A percentile compares a stretch with the other conserved stretches of the same genome.
Conservation (phyloP, 1,139 yeast genomes). For the Sugiyamaella xylanicola region DNA sequence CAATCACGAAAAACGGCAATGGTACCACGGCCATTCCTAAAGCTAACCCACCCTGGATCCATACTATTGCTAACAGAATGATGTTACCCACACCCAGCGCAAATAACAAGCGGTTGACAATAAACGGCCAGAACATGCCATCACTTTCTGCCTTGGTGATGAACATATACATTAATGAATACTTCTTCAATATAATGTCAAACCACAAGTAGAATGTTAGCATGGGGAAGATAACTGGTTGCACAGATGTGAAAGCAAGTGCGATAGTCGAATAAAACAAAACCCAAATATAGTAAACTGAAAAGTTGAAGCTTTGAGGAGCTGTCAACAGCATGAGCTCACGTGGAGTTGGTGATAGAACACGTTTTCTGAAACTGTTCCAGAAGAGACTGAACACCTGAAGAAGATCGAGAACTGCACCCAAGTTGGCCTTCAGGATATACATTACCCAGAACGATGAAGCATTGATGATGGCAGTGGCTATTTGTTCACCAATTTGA, state of each 20-base stretch:
- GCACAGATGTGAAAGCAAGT: slow-evolving; percentile 45
- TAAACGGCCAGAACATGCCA: slow-evolving; percentile 46
- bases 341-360: slow-evolving; percentile 44
- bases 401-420: slow-evolving; percentile 40
- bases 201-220: slow-evolving; percentile 40
- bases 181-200: slow-evolving; percentile 43
- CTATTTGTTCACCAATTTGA: slow-evolving; percentile 39
- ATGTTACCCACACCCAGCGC: slow-evolving; percentile 44
- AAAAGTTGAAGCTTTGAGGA: slow-evolving; percentile 45
- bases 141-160: slow-evolving; percentile 46
- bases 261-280: slow-evolving; percentile 46
- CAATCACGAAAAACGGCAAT: slow-evolving; percentile 36
- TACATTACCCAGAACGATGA: slow-evolving; percentile 50
- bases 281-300: slow-evolving; percentile 43
- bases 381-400: slow-evolving; percentile 40
- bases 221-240: slow-evolving; percentile 45
- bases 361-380: slow-evolving; percentile 37
- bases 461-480: slow-evolving; percentile 44
- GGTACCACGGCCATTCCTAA: slow-evolving; percentile 43
- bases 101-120: slow-evolving; percentile 42
- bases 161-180: slow-evolving; percentile 43
- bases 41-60: slow-evolving; percentile 45
- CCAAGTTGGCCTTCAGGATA: slow-evolving; percentile 42
- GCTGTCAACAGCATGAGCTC: slow-evolving; percentile 42
- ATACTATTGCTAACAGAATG: slow-evolving; percentile 43